A percentile compares a stretch with the other conserved stretches of the same genome.
These are phyloP conservation scores for Collybia mongolica DNA, from an alignment of 768 basidiomycete genomes.

Conservation along the genomic window DNA sequence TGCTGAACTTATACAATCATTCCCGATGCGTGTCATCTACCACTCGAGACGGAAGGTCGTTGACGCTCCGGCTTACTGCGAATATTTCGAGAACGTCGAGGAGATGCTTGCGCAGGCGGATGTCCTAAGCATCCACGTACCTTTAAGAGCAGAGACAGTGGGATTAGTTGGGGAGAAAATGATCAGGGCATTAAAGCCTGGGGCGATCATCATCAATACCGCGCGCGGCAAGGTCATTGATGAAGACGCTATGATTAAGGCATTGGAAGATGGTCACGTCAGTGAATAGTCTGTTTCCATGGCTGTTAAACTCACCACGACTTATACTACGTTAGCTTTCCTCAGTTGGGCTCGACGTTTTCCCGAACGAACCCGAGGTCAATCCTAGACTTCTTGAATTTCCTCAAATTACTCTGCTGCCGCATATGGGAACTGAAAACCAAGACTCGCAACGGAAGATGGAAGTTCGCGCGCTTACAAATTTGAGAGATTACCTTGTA, in stretches of 20 bases:
- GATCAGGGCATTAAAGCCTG: constrained; percentile 76
- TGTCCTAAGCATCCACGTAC: constrained; percentile 85
- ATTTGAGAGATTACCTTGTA: constrained; percentile 69
- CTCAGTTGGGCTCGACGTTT: constrained; percentile 84
- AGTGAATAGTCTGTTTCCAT: constrained; percentile 25
- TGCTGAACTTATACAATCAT: constrained; percentile 69
- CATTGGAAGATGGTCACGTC: constrained; percentile 86
- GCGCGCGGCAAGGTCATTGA: constrained; percentile 91
- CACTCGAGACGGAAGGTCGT: constrained; percentile 59
- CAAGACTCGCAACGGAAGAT: constrained; percentile 78
- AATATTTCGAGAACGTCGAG: constrained; percentile 65
- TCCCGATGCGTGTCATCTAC: constrained; percentile 91
- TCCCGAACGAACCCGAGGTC: constrained; percentile 79
- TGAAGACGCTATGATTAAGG: constrained; percentile 82
- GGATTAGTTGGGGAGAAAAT: constrained; percentile 72
- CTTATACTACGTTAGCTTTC: constrained; percentile 47
- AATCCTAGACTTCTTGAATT: constrained; percentile 80
- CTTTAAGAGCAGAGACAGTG: constrained; percentile 71
- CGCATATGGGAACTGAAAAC: constrained; percentile 91
- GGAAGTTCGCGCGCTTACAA: constrained; percentile 83
- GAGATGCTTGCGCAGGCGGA: constrained; percentile 72
- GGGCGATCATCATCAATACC: constrained; percentile 81
- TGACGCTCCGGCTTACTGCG: constrained; percentile 68
- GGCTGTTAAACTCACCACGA: constrained; percentile 7
- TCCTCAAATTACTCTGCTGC: constrained; percentile 80